Evolutionary conservation across 371 early-diverging fungal genomes (phyloP).

Genomic region (Cokeromyces recurvatus): DNA sequence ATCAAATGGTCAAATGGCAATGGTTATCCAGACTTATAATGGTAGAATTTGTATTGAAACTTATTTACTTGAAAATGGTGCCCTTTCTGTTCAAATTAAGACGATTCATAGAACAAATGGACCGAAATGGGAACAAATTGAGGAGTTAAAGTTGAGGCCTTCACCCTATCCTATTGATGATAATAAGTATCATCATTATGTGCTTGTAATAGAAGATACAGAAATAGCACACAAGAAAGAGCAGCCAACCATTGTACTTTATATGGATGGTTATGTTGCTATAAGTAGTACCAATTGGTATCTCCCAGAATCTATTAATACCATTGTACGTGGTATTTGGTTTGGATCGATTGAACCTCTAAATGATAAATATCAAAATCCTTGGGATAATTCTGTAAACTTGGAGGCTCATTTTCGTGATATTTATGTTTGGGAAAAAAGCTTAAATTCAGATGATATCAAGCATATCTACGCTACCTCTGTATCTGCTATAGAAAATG

Average conservation of each 20-base stretch:
- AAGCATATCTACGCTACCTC: background rate
- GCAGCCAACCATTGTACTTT: constrained; percentile 26
- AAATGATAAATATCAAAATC: constrained; percentile 35
- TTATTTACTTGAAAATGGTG: constrained; percentile 1
- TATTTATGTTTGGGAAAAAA: constrained; percentile 36
- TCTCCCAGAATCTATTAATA: constrained; percentile 13
- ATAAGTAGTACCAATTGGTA: constrained; percentile 26
- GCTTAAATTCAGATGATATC: constrained; percentile 8
- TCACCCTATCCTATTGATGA: constrained; percentile 25
- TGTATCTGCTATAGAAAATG: no score
- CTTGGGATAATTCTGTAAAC: constrained; percentile 35
- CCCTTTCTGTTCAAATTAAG: constrained; percentile 18
- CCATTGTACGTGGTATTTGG: constrained; percentile 38
- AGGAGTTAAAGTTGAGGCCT: constrained; percentile 17
- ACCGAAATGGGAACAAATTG: constrained; percentile 24
- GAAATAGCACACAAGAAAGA: background rate
- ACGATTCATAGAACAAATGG: constrained; percentile 19
- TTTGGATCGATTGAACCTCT: constrained; percentile 43
- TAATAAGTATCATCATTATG: constrained; percentile 33
- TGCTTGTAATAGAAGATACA: constrained; percentile 20
- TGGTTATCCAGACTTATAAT: constrained; percentile 38
- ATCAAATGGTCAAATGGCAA: constrained; percentile 23
- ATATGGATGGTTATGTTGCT: constrained; percentile 39
- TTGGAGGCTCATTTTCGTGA: constrained; percentile 31
- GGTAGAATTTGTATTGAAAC: constrained; percentile 35